Evolutionary conservation across 306 rosid species (phyloP).

Genomic region (Prunus padus): DNA sequence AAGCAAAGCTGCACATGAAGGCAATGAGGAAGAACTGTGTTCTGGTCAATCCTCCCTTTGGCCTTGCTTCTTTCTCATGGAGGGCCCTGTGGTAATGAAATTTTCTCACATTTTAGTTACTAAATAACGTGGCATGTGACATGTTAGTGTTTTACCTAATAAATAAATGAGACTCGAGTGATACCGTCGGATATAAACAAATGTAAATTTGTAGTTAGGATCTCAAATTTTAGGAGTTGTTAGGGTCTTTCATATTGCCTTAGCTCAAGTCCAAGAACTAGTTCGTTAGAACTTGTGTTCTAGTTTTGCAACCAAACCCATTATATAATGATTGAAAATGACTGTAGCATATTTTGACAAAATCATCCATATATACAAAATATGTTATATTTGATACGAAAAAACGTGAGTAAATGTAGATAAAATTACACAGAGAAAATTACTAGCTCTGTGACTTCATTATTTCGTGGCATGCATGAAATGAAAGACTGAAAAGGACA

Average conservation of each 20-base stretch:
- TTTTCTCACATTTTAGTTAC: not conserved
- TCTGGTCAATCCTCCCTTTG: conserved; percentile 63
- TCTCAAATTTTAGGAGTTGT: not conserved
- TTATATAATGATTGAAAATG: no score
- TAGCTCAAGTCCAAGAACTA: no score
- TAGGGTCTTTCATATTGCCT: no score
- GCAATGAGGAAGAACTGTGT: conserved; percentile 75
- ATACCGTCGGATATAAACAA: not conserved
- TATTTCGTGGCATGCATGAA: not conserved
- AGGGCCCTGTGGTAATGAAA: conserved; percentile 51
- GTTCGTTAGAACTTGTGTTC: no score
- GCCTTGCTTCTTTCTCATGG: conserved; percentile 70
- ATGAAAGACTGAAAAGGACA: not conserved
- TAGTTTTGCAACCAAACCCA: no score
- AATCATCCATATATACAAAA: no score
- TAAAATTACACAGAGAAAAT: not conserved
- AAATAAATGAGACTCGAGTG: not conserved
- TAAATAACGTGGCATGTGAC: not conserved
- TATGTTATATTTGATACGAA: no score
- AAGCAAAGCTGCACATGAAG: conserved; percentile 83
- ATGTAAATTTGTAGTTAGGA: not conserved
- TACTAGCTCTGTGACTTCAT: not conserved
- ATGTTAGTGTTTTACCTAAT: not conserved
- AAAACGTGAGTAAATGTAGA: not conserved
- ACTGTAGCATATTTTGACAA: no score